Evolutionary conservation across 495 filamentous ascomycete species (phyloP).

Genomic region (Penicillium macrosclerotiorum): DNA sequence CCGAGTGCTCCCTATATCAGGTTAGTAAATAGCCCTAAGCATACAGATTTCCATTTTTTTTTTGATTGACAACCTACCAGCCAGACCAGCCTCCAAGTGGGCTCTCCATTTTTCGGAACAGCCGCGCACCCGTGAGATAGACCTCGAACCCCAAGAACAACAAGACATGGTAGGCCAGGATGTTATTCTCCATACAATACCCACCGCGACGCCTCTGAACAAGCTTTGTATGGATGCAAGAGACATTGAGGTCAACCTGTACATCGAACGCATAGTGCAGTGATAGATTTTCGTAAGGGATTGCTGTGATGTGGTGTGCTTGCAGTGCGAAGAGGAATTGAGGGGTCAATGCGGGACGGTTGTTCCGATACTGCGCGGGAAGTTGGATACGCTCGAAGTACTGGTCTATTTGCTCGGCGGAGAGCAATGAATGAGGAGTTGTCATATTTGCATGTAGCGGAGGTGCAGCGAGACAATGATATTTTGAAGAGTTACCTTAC

Average conservation of each 20-base stretch:
- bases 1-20: conserved; percentile 52
- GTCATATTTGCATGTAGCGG: no score
- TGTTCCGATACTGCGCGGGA: background rate
- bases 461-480: no score
- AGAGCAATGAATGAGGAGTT: background rate
- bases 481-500: no score
- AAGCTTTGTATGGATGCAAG: conserved; percentile 31
- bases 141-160: conserved; percentile 56
- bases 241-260: no score
- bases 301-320: conserved; percentile 46
- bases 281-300: conserved; percentile 64
- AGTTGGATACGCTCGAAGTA: background rate
- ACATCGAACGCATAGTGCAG: conserved; percentile 61
- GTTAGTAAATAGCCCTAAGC: background rate
- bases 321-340: conserved; percentile 5
- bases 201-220: conserved; percentile 60
- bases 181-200: conserved; percentile 71
- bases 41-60: background rate
- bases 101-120: conserved; percentile 17
- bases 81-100: conserved; percentile 18
- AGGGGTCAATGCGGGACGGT: conserved; percentile 3
- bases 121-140: conserved; percentile 15
- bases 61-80: conserved; percentile 8
- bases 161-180: conserved; percentile 58
- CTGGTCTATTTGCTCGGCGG: background rate